Base-by-base conservation (phyloP, 2,329 filamentous ascomycete species). In the Alternaria brassicicola region DNA sequence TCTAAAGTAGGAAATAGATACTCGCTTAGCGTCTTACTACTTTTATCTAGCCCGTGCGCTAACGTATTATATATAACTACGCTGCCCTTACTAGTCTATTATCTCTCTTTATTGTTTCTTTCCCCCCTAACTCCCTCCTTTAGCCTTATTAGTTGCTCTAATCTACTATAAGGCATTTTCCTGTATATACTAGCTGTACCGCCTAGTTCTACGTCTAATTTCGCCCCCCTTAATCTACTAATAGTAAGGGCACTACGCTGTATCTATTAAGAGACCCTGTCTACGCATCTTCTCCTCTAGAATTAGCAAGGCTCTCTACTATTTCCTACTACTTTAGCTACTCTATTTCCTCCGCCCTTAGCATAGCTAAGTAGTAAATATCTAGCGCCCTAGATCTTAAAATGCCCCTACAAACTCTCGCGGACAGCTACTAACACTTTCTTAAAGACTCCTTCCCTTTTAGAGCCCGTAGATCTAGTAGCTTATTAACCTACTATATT, bases 1-100 rank as follows among this genome's bases (percentile, higher is more conserved):
- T 59, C 57, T 35, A 23, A 51, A 64, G 59, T 48, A 31, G 65
- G 45, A 67, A 68, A 65, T 57, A 15, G 56, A 65, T 1, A 52
- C 59, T 62, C 45, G 17, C 64, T 66, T 68, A 30, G 64, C 53
- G 21, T n/a, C 56, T 63, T 45, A 55, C 65, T 33, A 52, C 64
- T 66, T 66, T 68, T 68, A 65, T 64, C 26, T 62, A 48, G 65
- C 57, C 64, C 45, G 55, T 68, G 57, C 62, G 49, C 58, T 41
- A 36, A 66, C 62, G 52, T 30, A 65, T 59, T 38, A 61, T 39
- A 64, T 68, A 68, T 50, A 68, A 68, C 43, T 51, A 56, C 43
- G 48, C 56, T 39, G 7, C 56, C 56, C 60, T 68, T 43, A 57
- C 62, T 19, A 38, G 17, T 19, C 57, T 66, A 65, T 45, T 21